These are phyloP conservation scores for Globisporangium apiculatum DNA, from an alignment of 352 stramenopile species.

Conservation along the genomic window DNA sequence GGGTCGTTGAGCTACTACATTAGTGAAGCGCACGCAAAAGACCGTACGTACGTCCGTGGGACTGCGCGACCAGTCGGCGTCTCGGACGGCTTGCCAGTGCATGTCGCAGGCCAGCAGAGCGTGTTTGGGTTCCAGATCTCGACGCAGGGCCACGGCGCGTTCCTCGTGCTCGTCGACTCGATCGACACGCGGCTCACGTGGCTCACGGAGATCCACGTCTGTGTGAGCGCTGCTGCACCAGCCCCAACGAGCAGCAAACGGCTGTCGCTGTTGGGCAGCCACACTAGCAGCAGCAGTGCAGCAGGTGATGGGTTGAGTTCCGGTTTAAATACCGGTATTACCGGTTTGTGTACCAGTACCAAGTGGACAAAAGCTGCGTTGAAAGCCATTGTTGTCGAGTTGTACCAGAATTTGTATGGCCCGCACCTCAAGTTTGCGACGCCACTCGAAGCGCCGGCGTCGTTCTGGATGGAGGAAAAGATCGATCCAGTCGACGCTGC, in stretches of 20 bases:
- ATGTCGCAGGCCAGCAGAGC: constrained; percentile 54
- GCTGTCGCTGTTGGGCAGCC: constrained; percentile 45
- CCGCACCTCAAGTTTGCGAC: constrained; percentile 76
- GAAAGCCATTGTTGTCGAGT: constrained; percentile 65
- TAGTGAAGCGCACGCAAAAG: constrained; percentile 76
- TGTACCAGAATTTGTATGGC: constrained; percentile 76
- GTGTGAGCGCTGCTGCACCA: constrained; percentile 41
- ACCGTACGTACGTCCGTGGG: constrained; percentile 80
- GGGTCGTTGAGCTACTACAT: constrained; percentile 83
- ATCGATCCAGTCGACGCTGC: constrained; percentile 64
- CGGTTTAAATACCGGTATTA: too few species aligned
- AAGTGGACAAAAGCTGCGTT: constrained; percentile 66
- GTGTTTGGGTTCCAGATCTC: constrained; percentile 86
- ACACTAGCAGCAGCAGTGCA: constrained; percentile 18
- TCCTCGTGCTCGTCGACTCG: constrained; percentile 83
- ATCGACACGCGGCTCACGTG: constrained; percentile 77
- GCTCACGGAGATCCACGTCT: constrained; percentile 72
- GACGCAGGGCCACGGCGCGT: constrained; percentile 76
- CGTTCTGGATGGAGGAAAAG: constrained; percentile 83
- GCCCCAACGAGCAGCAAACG: constrained; percentile 37
- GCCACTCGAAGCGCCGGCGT: constrained; percentile 62
- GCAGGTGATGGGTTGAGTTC: not conserved
- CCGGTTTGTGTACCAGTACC: constrained; percentile 10
- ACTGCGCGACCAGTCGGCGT: constrained; percentile 71
- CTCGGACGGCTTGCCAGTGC: constrained; percentile 70